Base-by-base conservation (phyloP, 352 stramenopile genomes). In the Phytophthora boehmeriae region DNA sequence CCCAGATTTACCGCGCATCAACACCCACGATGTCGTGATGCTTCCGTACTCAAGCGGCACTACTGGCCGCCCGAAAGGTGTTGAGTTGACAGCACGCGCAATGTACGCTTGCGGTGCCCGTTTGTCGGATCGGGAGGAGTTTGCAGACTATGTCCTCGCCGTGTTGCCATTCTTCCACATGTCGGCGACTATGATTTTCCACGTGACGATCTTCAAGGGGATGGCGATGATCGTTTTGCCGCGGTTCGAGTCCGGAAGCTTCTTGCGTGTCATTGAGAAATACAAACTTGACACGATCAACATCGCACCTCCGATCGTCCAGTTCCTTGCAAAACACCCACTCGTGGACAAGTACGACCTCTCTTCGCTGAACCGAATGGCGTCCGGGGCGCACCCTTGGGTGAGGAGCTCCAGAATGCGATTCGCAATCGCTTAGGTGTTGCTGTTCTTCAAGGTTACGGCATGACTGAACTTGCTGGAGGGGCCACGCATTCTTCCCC, bases 151-250 rank as follows among this genome's bases (percentile, higher is more conserved):
- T 48, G 57, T 69, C 23, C 57, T 96, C 22, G 69, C 59, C 1
- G 54, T 93, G 23, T 72, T 99, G n/a, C 95, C 96, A 19, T 97
- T 98, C 57, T 98, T 97, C 80, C 95, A 99, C 65, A 98, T 98
- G 51, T 98, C 97, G 67, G 92, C 88, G 30, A 76, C 82, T 3
- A 83, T 88, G 39, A 83, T 95, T 22, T 71, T 96, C 43, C 75
- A 98, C 43, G 83, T 92, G 59, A 75, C 75, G 23, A 75, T 93
- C 32, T 91, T 90, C 75, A 83, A 89, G 57, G 85, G 85, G 8
- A 63, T 83, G 17, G 79, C 81, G 13, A 69, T 96, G 13, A 83
- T 98, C 28, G 90, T 96, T 2, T 81, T 97, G 20, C 89, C 83
- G 30, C 66, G 81, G n/a, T 98, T 98, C 70, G 93, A 98, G 56